Evolutionary conservation across 2,329 filamentous ascomycete genomes (phyloP), one percentile per base, ranked within the genome.

Genomic region (Chaetomium olivaceum): DNA sequence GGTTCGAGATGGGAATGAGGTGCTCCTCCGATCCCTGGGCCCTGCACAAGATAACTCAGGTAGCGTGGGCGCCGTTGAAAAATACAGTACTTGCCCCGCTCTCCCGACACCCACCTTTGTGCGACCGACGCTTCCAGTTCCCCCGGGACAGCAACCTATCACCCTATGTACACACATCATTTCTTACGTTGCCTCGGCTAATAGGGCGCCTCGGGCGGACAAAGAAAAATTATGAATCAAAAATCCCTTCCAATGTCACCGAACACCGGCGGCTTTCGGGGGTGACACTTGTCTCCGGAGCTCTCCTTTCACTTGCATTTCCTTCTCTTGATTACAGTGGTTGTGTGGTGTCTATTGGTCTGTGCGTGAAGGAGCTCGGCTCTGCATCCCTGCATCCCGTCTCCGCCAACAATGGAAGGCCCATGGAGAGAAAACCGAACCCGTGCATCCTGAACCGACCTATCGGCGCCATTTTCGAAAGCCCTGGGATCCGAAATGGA

Each of bases 331-430:
- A 21, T 9, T 21, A 2, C 9, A 31, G 31, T 33, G 27, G 21
- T 16, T n/a, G 21, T 39, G 43, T 29, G 23, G 51, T 19, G 25
- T 54, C 51, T 43, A n/a, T 19, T 54, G 21, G 39, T 33, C 39
- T 33, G 25, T 48, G 43, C 46, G 51, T 31, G 31, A 54, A 48
- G 56, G 48, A 60, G 58, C 43, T 64, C 58, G 58, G 58, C 23
- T 64, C 36, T 8, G 50, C 36, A 64, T 51, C 63, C 63, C 58
- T 64, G 63, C 58, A 31, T 52, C 27, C 51, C 50, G 57, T 46
- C 51, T 39, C 46, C 55, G 55, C 31, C 36, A 33, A 43, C 46
- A 21, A 21, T n/a, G n/a, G n/a, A n/a, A n/a, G n/a, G 62, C 50
- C 23, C 25, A 29, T 36, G 62, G 55, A 64, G 7, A n/a, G 1